phyloP scores from a whole-genome alignment of 2,329 filamentous ascomycete genomes.

The Pseudogymnoascus pannorum region DNA sequence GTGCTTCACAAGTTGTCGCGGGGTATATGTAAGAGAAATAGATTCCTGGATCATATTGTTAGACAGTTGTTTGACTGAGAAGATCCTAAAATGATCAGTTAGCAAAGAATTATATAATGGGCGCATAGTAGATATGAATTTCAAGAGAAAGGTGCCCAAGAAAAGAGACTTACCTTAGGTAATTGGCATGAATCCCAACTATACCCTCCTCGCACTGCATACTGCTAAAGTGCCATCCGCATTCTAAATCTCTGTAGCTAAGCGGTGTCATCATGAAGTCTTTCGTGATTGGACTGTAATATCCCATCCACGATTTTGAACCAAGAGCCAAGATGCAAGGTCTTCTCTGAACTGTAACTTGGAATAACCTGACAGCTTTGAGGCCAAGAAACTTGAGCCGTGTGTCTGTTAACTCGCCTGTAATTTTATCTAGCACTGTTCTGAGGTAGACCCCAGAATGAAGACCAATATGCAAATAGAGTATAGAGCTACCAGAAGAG shows the following conservation, averaged over 20 bases:
- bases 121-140: conserved; percentile 15
- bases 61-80: conserved; percentile 78
- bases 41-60: conserved; percentile 82
- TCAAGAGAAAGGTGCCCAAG: no score
- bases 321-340: conserved; percentile 83
- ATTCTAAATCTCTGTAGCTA: conserved; percentile 80
- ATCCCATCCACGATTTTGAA: conserved; percentile 92
- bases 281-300: conserved; percentile 79
- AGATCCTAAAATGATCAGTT: conserved; percentile 53
- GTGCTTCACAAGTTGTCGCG: conserved; percentile 78
- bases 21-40: conserved; percentile 82
- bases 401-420: conserved; percentile 90
- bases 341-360: conserved; percentile 78
- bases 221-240: conserved; percentile 93
- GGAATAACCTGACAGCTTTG: conserved; percentile 81
- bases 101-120: conserved; percentile 33
- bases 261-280: conserved; percentile 88
- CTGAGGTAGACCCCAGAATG: conserved; percentile 93
- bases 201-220: conserved; percentile 90
- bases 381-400: conserved; percentile 90
- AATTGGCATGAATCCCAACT: conserved; percentile 86
- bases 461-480: conserved; percentile 92
- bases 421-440: conserved; percentile 89
- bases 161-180: conserved; percentile 63
- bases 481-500: conserved; percentile 77